phyloP scores from a whole-genome alignment of 2,329 filamentous ascomycete genomes.

The Tolypocladium ovalisporum region DNA sequence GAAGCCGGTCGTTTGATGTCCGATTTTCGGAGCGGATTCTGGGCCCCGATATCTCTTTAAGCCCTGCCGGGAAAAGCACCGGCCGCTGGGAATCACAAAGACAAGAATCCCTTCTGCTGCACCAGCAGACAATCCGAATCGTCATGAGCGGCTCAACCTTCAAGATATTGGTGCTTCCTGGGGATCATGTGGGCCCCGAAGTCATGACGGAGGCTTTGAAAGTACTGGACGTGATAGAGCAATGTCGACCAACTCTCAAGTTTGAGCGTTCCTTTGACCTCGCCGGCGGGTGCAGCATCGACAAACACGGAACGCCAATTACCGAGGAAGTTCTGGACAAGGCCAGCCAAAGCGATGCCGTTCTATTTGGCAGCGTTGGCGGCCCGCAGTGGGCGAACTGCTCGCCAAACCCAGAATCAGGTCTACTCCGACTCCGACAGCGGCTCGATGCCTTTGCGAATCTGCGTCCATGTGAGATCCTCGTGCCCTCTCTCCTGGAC shows the following conservation, averaged over 20 bases:
- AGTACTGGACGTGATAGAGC: constrained; percentile 30
- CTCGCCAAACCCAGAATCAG: constrained; percentile 32
- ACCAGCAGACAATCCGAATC: background rate
- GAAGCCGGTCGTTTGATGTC: no score
- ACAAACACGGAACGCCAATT: constrained; percentile 31
- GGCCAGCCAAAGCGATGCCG: constrained; percentile 28
- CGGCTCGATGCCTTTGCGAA: constrained; percentile 37
- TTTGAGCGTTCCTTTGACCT: constrained; percentile 18
- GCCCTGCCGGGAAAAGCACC: background rate
- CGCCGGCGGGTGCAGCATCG: constrained; percentile 27
- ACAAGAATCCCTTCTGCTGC: background rate
- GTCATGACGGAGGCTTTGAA: constrained; percentile 34
- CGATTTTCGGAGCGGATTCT: background rate
- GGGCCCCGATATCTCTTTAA: background rate
- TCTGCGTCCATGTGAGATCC: constrained; percentile 34
- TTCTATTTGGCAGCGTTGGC: constrained; percentile 36
- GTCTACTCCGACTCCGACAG: constrained; percentile 27
- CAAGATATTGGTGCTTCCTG: constrained; percentile 30
- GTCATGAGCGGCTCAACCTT: constrained; percentile 7
- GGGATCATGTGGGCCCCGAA: constrained; percentile 36
- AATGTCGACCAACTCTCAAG: constrained; percentile 14
- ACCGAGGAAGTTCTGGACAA: constrained; percentile 30
- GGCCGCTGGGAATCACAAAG: background rate
- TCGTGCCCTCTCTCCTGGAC: constrained; percentile 27
- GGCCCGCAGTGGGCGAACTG: constrained; percentile 32